Base-by-base conservation (phyloP, 805 yeast species). In the Komagataella pseudopastoris region DNA sequence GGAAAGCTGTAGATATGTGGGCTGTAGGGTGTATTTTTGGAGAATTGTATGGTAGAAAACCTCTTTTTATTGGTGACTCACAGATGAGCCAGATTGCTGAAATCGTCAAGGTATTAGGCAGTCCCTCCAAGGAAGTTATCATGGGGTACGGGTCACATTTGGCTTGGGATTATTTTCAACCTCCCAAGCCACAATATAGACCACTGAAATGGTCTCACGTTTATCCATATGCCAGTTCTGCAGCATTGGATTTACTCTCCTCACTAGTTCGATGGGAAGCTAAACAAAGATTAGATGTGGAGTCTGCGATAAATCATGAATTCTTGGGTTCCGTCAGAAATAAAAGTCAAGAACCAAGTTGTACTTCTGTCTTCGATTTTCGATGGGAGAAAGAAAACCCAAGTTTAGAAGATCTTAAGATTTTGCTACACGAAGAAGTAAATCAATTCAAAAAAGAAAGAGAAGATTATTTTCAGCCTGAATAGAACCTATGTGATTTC, bases 1-100 rank as follows among this genome's bases (percentile, higher is more conserved):
- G 80, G 3, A 84, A 84, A 52, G 72, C 78, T 2, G 84, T 90
- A 48, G 98, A 90, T 63, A 72, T 90, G 71, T 90, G 98, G 98
- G 89, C 96, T 0, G 79, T 83, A 7, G 98, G 97, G 1, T 90
- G 97, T 61, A 88, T 90, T 7, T 66, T 89, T 54, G 95, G 83
- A 2, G 98, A 90, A 63, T 70, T 90, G 49, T 86, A 85, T 56
- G 87, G 88, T 0, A 71, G 96, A 54, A 75, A 74, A 59, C 96
- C 96, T 1, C 63, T 88, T 14, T 89, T 90, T 62, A 77, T 80
- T 49, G 97, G 96, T 0, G 77, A 76, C 53, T 81, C 81, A 63
- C 82, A 83, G 52, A 58, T 77, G 54, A 84, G 83, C 55, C 98
- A 90, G 64, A 64, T 88, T 6, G 73, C 70, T 46, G 84, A 80